Base-by-base conservation (phyloP, 495 filamentous ascomycete species). In the Thozetella sp. region DNA sequence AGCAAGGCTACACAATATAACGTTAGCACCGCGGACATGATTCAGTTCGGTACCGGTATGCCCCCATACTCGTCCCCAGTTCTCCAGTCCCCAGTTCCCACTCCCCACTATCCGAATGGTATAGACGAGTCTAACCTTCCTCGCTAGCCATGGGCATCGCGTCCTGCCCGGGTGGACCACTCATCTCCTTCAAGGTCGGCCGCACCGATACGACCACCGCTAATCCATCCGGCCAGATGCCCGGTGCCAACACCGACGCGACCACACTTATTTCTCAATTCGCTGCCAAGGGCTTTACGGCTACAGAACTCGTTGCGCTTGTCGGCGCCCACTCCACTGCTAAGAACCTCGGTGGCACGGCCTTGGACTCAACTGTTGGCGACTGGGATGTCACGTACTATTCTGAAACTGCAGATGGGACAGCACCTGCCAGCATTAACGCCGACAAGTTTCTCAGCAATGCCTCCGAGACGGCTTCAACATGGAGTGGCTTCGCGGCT, bases 361-460 rank as follows among this genome's bases (percentile, higher is more conserved):
- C 79, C 0, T 57, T 66, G 40, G 70, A 73, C 45, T 25, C 62
- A 0, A 68, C 69, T 9, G 67, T 64, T 37, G 59, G 45, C 19
- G 43, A 59, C 4, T 73, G 68, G 70, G 70, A 73, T 34, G 67
- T 65, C 3, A 52, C 57, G n/a, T 83, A 77, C 57, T 83, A 79
- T 58, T 53, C 55, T 3, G 59, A 77, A 64, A 77, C 75, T 2
- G 27, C 71, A 9, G 57, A 55, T 2, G 66, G 63, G 0, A 63
- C 54, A 19, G 57, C 71, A 20, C 76, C 78, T 20, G 58, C 56
- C 15, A 68, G 73, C 2, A 71, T 80, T 22, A 65, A 9, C 43
- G 20, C 11, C 20, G 43, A 76, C 55, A 76, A 76, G 34, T 73
- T 80, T 56, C 67, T 65, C 2, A 74, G 69, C 55, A 78, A 82